Evolutionary conservation across 1,139 yeast species (phyloP).

Genomic region (Pichia sp.): DNA sequence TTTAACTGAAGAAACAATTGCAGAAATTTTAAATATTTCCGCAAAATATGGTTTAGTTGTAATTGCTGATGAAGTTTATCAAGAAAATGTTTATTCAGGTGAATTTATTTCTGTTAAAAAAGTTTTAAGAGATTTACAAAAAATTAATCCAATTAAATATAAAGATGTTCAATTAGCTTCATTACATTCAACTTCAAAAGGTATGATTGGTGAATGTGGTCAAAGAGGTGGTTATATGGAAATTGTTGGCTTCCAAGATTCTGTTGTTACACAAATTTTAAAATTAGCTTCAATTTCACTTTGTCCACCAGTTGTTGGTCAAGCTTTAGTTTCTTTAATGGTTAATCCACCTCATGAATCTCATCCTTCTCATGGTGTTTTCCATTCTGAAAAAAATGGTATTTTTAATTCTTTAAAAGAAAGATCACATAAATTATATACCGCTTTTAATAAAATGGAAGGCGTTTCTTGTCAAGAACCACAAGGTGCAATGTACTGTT

Average conservation of each 20-base stretch:
- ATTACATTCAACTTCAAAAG: conserved; percentile 92
- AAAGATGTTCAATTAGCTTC: conserved; percentile 83
- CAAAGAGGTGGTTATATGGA: conserved; percentile 99
- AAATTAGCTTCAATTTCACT: conserved; percentile 85
- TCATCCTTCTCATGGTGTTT: conserved; percentile 66
- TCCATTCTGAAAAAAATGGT: conserved; percentile 50
- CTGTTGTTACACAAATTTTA: conserved; percentile 62
- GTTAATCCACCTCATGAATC: conserved; percentile 82
- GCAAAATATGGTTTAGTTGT: conserved; percentile 79
- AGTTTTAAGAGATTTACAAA: conserved; percentile 57
- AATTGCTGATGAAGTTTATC: conserved; percentile 98
- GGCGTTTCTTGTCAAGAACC: conserved; percentile 84
- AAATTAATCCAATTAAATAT: conserved; percentile 45
- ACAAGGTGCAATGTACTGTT: conserved; percentile 95
- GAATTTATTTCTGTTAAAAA: conserved; percentile 60
- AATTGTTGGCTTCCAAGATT: conserved; percentile 68
- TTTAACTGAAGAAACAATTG: conserved; percentile 57
- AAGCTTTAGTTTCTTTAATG: conserved; percentile 88
- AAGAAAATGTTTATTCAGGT: conserved; percentile 76
- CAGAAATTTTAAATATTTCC: conserved; percentile 66
- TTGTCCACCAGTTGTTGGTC: conserved; percentile 94
- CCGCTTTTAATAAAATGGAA: conserved; percentile 69
- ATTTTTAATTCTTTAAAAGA: conserved; percentile 57
- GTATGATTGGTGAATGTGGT: conserved; percentile 97
- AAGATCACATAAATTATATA: conserved; percentile 59